phyloP scores from a whole-genome alignment of 2,329 filamentous ascomycete species.

The Sporothrix curviconia region DNA sequence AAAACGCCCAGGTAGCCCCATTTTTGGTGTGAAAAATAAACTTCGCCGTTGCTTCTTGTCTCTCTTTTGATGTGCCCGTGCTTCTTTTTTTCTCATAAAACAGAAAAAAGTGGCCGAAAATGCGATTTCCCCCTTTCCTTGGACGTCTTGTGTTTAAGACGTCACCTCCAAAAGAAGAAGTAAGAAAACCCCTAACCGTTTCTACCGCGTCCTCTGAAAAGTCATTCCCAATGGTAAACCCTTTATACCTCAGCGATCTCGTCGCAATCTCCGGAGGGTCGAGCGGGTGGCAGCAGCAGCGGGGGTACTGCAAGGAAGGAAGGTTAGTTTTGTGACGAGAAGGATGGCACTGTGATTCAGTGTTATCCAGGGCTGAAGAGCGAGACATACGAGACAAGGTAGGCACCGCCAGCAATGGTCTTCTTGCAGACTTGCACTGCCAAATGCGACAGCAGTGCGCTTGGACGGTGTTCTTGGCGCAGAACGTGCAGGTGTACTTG shows the following conservation, averaged over 20 bases:
- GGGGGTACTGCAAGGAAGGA: slow-evolving; percentile 58
- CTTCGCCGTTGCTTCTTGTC: background rate
- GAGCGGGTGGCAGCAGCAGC: slow-evolving; percentile 92
- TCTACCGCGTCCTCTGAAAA: background rate
- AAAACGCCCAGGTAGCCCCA: slow-evolving; percentile 7
- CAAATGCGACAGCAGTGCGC: slow-evolving; percentile 61
- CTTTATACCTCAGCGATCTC: slow-evolving; percentile 94
- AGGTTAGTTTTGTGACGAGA: background rate
- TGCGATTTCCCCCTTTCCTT: too few species aligned
- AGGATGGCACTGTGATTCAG: too few species aligned
- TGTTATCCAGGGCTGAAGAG: too few species aligned
- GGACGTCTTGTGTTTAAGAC: too few species aligned
- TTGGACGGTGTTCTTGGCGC: slow-evolving; percentile 93
- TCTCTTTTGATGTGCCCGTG: too few species aligned
- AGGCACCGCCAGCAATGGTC: slow-evolving; percentile 88
- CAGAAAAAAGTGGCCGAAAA: too few species aligned
- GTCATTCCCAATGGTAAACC: background rate
- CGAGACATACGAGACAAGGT: slow-evolving; percentile 83
- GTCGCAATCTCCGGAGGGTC: slow-evolving; percentile 91
- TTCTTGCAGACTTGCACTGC: slow-evolving; percentile 97
- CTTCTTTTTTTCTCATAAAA: too few species aligned
- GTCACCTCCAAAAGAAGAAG: slow-evolving; percentile 6
- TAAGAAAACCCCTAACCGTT: background rate
- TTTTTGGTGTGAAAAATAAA: slow-evolving; percentile 4
- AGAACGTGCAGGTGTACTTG: slow-evolving; percentile 96